phyloP scores from a whole-genome alignment of 805 yeast genomes.

The Candida qinlingensis region DNA sequence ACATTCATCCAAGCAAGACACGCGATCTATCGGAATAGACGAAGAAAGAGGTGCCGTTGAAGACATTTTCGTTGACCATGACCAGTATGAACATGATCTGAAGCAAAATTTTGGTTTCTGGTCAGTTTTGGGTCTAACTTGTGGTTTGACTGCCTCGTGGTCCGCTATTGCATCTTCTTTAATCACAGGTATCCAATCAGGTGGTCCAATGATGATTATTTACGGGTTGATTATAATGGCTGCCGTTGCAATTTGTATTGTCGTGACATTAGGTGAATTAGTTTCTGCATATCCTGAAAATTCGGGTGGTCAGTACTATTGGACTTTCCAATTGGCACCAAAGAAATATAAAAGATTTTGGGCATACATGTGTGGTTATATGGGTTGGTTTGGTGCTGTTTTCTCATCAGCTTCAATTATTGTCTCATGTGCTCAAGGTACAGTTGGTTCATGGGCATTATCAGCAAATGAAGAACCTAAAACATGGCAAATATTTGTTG shows the following conservation, averaged over 20 bases:
- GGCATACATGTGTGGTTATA: constrained; percentile 50
- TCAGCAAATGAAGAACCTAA: constrained; percentile 30
- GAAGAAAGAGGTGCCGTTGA: not conserved
- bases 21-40: constrained; percentile 16
- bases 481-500: constrained; percentile 49
- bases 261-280: constrained; percentile 44
- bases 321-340: constrained; percentile 50
- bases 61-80: not conserved
- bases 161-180: constrained; percentile 52
- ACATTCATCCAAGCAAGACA: constrained; percentile 16
- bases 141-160: constrained; percentile 57
- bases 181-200: constrained; percentile 46
- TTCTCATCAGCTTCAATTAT: constrained; percentile 56
- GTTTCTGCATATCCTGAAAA: constrained; percentile 44
- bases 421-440: constrained; percentile 43
- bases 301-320: constrained; percentile 54
- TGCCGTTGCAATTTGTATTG: constrained; percentile 39
- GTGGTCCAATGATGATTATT: constrained; percentile 51
- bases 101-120: constrained; percentile 32
- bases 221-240: constrained; percentile 51
- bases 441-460: constrained; percentile 41
- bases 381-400: constrained; percentile 57
- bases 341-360: constrained; percentile 28
- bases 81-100: constrained; percentile 15
- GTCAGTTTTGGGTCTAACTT: constrained; percentile 51